phyloP scores from a whole-genome alignment of 2,329 filamentous ascomycete species.

The Dactylellina cionopaga region DNA sequence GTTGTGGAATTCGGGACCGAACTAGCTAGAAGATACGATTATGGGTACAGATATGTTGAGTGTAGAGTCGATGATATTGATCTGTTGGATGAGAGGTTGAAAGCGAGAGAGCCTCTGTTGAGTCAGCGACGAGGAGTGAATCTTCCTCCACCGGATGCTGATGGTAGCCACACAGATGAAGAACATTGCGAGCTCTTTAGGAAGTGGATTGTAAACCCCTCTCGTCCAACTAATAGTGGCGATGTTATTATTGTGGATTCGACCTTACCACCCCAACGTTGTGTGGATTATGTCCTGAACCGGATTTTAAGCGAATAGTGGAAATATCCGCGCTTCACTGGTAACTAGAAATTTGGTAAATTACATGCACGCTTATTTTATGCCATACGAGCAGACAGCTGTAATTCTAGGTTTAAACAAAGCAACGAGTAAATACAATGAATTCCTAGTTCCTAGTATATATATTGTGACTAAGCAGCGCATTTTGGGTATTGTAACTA shows the following conservation, averaged over 20 bases:
- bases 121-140: constrained; percentile 59
- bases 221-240: constrained; percentile 54
- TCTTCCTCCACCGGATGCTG: constrained; percentile 55
- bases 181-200: constrained; percentile 55
- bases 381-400: too few species aligned
- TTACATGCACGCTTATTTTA: too few species aligned
- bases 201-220: constrained; percentile 59
- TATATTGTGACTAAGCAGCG: neutral
- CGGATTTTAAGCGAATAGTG: too few species aligned
- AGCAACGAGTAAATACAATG: too few species aligned
- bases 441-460: too few species aligned
- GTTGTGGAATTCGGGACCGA: constrained; percentile 58
- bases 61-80: constrained; percentile 58
- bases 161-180: constrained; percentile 6
- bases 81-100: constrained; percentile 58
- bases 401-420: too few species aligned
- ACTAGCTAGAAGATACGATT: constrained; percentile 56
- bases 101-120: constrained; percentile 55
- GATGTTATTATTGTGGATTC: constrained; percentile 57
- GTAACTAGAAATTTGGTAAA: too few species aligned
- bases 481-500: neutral
- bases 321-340: too few species aligned
- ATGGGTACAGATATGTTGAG: constrained; percentile 59
- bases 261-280: constrained; percentile 50
- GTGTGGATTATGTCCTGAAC: constrained; percentile 55